These are phyloP conservation scores for Epichloe baconii DNA, from an alignment of 2,329 filamentous ascomycete genomes.

Conservation along the genomic window DNA sequence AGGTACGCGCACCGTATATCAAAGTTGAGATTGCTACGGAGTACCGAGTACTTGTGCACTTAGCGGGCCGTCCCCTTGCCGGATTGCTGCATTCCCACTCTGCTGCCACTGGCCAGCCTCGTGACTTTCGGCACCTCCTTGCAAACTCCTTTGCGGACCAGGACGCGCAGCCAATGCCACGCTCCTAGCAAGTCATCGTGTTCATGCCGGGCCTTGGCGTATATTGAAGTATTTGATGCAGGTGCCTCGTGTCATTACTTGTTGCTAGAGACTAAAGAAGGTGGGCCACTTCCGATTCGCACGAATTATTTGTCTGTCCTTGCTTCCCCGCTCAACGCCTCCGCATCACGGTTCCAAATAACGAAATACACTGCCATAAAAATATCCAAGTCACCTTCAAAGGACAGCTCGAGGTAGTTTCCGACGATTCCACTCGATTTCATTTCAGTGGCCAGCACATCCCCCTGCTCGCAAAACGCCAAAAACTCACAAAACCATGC, in stretches of 20 bases:
- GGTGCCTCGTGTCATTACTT: not conserved
- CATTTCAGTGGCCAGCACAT: not conserved
- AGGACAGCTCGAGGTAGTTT: not conserved
- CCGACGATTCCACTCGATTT: not conserved
- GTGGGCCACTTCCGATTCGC: not conserved
- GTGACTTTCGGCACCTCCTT: not conserved
- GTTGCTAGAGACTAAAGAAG: conserved; percentile 1
- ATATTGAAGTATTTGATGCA: conserved; percentile 3
- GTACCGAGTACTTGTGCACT: not conserved
- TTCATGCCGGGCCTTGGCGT: too few relatives aligned
- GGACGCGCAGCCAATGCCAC: too few relatives aligned
- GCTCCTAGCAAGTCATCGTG: too few relatives aligned
- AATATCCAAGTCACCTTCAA: not conserved
- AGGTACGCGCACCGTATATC: not conserved
- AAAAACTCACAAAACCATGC: not conserved
- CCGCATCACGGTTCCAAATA: not conserved
- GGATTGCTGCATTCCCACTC: not conserved
- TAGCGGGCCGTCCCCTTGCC: not conserved
- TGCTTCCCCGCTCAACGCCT: conserved; percentile 1
- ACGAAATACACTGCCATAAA: not conserved
- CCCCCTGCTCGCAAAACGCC: not conserved
- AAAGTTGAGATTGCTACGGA: not conserved
- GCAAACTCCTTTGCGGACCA: too few relatives aligned
- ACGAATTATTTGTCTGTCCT: not conserved
- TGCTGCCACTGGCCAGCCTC: not conserved